A percentile compares a stretch with the other conserved stretches of the same genome.
These are phyloP conservation scores for Symbiodinium natans DNA, from an alignment of 73 alveolate genomes.

Conservation along the genomic window DNA sequence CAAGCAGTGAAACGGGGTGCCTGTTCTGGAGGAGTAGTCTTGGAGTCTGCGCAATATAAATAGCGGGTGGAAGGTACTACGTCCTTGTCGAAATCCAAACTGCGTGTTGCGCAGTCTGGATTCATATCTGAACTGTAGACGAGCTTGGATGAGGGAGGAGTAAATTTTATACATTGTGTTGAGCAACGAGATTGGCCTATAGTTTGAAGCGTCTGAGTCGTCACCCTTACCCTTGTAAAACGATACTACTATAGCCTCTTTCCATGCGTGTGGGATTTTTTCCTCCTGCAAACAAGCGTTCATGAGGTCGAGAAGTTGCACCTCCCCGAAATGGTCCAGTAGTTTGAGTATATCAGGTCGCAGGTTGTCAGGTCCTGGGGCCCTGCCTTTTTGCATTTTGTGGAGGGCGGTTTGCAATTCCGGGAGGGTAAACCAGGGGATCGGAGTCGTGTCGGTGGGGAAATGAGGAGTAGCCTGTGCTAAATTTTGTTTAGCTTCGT, in stretches of 20 bases:
- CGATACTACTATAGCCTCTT: not conserved
- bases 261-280: not conserved
- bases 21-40: not conserved
- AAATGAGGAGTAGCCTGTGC: not conserved
- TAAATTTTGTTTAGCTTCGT: too few relatives aligned
- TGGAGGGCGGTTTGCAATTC: not conserved
- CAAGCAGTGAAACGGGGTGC: not conserved
- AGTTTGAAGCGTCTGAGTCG: not conserved
- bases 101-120: too few relatives aligned
- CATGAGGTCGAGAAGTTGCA: too few relatives aligned
- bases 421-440: not conserved
- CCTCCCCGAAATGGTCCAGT: too few relatives aligned
- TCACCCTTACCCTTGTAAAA: not conserved
- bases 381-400: not conserved
- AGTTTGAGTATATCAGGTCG: too few relatives aligned
- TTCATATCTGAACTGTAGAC: too few relatives aligned
- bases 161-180: not conserved
- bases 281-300: too few relatives aligned
- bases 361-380: not conserved
- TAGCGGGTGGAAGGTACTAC: too few relatives aligned
- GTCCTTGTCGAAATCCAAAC: too few relatives aligned
- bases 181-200: not conserved
- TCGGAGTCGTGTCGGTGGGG: not conserved
- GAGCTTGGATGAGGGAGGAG: not conserved
- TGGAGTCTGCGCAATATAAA: not conserved